A percentile compares a stretch with the other conserved stretches of the same genome.
Conservation (phyloP, 2,329 filamentous ascomycete species). For the Monosporascus sp. region DNA sequence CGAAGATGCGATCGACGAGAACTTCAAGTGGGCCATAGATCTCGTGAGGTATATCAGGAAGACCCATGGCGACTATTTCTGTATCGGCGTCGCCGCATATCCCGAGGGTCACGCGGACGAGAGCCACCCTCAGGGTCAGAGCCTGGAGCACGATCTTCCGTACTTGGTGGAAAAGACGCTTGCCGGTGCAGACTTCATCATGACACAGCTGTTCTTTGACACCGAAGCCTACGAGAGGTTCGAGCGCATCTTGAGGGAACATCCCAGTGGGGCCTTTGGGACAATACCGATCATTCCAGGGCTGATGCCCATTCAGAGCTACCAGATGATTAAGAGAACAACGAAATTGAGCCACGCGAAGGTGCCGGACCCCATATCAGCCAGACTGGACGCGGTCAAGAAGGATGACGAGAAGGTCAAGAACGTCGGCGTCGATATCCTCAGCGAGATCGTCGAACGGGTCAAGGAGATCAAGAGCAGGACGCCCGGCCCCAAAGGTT, state of each 20-base stretch:
- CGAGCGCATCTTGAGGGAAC: constrained; percentile 68
- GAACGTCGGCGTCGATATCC: constrained; percentile 71
- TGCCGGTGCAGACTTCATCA: constrained; percentile 94
- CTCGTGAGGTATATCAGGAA: constrained; percentile 83
- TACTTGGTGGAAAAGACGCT: constrained; percentile 85
- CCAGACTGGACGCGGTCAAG: constrained; percentile 66
- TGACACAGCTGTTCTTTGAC: constrained; percentile 98
- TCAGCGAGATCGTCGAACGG: constrained; percentile 77
- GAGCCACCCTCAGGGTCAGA: constrained; percentile 67
- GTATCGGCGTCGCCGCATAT: constrained; percentile 89
- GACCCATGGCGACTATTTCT: constrained; percentile 90
- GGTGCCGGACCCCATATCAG: constrained; percentile 66
- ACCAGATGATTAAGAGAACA: constrained; percentile 89
- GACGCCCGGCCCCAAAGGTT: constrained; percentile 63
- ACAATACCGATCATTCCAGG: constrained; percentile 87
- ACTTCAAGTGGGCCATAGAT: constrained; percentile 86
- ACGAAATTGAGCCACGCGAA: constrained; percentile 91
- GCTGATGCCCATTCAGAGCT: constrained; percentile 96
- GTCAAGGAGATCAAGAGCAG: constrained; percentile 61
- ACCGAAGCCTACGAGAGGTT: constrained; percentile 75
- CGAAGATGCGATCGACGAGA: constrained; percentile 61
- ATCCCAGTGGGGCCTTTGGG: constrained; percentile 81
- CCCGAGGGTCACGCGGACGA: constrained; percentile 94
- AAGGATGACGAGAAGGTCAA: constrained; percentile 80
- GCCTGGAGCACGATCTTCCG: constrained; percentile 74